phyloP scores from a whole-genome alignment of 306 rosid genomes.

The Trifolium repens region DNA sequence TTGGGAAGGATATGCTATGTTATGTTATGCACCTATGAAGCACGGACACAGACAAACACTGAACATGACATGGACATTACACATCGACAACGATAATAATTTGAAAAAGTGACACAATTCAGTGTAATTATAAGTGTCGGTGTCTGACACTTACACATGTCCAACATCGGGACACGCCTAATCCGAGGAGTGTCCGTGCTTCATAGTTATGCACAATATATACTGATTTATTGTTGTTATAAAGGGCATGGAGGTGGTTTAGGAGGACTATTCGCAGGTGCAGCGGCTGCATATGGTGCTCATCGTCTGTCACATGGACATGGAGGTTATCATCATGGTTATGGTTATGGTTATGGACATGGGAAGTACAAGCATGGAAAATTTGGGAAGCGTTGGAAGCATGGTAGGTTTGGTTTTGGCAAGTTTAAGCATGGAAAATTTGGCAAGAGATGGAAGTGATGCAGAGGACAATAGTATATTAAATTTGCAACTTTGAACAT shows the following conservation, averaged over 20 bases:
- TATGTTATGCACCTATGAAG: too few relatives aligned
- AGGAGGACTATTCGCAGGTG: constrained; percentile 56
- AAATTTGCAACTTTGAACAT: constrained; percentile 15
- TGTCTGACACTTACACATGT: too few relatives aligned
- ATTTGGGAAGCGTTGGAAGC: constrained; percentile 70
- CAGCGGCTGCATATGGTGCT: constrained; percentile 52
- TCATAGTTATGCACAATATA: too few relatives aligned
- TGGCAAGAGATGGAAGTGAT: constrained; percentile 67
- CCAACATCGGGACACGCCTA: too few relatives aligned
- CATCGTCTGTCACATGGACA: constrained; percentile 70
- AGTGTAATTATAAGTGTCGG: too few relatives aligned
- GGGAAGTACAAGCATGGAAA: constrained; percentile 85
- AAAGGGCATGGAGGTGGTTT: constrained; percentile 49
- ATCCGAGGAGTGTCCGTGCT: too few relatives aligned
- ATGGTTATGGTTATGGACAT: constrained; percentile 49
- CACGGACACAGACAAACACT: too few relatives aligned
- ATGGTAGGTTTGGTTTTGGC: constrained; percentile 59
- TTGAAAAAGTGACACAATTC: too few relatives aligned
- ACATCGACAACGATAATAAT: too few relatives aligned
- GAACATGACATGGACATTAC: too few relatives aligned
- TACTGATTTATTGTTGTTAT: not conserved
- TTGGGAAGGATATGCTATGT: not conserved
- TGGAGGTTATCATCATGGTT: constrained; percentile 48
- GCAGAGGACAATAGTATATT: not conserved
- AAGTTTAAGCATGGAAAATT: constrained; percentile 62